phyloP scores from a whole-genome alignment of 2,329 filamentous ascomycete species.

The Venturia nashicola region DNA sequence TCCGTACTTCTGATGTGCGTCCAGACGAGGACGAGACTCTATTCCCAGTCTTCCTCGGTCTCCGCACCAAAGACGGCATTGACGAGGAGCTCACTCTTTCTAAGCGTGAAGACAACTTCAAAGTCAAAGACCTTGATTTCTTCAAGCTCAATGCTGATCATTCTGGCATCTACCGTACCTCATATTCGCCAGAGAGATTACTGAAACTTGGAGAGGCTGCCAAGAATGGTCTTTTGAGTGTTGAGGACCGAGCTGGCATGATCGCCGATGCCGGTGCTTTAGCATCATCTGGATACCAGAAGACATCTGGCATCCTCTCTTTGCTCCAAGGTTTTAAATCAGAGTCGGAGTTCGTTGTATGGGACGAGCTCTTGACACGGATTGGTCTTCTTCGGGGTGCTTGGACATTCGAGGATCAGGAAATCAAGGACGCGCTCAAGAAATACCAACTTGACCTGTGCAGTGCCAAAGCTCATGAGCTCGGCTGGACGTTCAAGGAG shows the following conservation, averaged over 20 bases:
- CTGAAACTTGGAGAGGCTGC: slow-evolving; percentile 80
- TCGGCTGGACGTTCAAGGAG: slow-evolving; percentile 81
- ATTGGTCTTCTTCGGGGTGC: slow-evolving; percentile 68
- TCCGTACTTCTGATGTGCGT: slow-evolving; percentile 84
- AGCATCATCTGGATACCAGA: slow-evolving; percentile 82
- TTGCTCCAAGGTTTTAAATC: slow-evolving; percentile 71
- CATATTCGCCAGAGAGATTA: slow-evolving; percentile 71
- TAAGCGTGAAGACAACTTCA: slow-evolving; percentile 64
- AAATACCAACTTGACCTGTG: slow-evolving; percentile 71
- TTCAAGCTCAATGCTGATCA: slow-evolving; percentile 97
- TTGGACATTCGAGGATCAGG: slow-evolving; percentile 77
- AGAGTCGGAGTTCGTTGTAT: slow-evolving; percentile 84
- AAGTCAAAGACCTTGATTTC: slow-evolving; percentile 70
- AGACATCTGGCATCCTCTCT: slow-evolving; percentile 77
- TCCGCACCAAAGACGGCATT: slow-evolving; percentile 73
- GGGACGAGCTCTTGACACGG: slow-evolving; percentile 79
- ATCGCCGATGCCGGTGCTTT: slow-evolving; percentile 78
- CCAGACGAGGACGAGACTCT: slow-evolving; percentile 82
- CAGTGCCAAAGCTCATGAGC: slow-evolving; percentile 66
- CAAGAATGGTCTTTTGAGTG: slow-evolving; percentile 64
- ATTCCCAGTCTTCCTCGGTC: slow-evolving; percentile 79
- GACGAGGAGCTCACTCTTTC: slow-evolving; percentile 63
- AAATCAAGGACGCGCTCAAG: slow-evolving; percentile 63
- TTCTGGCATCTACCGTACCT: slow-evolving; percentile 82
- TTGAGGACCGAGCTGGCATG: slow-evolving; percentile 91